Evolutionary conservation across 768 basidiomycete species (phyloP).

Genomic region (Collybiopsis confluens): DNA sequence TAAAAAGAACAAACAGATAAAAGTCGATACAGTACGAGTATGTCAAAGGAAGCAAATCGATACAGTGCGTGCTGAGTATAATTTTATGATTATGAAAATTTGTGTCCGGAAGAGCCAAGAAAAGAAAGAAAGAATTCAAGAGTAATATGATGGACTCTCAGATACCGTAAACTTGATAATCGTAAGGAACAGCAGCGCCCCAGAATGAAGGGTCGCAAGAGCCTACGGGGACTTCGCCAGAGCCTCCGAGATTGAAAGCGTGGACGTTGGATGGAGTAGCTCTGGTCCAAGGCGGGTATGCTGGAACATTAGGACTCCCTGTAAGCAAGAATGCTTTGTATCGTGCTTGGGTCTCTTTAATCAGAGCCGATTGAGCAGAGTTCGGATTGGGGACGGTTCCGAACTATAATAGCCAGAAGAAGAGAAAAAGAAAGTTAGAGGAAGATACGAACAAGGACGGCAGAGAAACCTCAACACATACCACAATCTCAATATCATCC

Average conservation of each 20-base stretch:
- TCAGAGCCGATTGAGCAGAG: constrained; percentile 52
- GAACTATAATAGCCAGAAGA: constrained; percentile 34
- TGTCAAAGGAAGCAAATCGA: too few species aligned
- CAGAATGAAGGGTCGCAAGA: constrained; percentile 67
- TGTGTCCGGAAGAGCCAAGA: too few species aligned
- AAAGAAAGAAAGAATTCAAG: too few species aligned
- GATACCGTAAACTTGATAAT: constrained; percentile 48
- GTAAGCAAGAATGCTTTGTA: constrained; percentile 62
- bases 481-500: constrained; percentile 79
- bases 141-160: not conserved
- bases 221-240: constrained; percentile 45
- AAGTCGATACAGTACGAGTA: too few species aligned
- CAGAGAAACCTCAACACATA: constrained; percentile 31
- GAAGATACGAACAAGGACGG: constrained; percentile 1
- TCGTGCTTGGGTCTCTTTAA: constrained; percentile 62
- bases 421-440: constrained; percentile 2
- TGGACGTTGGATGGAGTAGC: constrained; percentile 50
- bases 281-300: constrained; percentile 48
- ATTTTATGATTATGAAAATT: too few species aligned
- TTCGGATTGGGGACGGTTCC: constrained; percentile 58
- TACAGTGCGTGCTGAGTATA: too few species aligned
- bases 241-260: constrained; percentile 58
- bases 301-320: constrained; percentile 57
- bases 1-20: too few species aligned
- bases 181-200: constrained; percentile 60